phyloP scores from a whole-genome alignment of 2,329 filamentous ascomycete species.

The Diaporthe vaccinii region DNA sequence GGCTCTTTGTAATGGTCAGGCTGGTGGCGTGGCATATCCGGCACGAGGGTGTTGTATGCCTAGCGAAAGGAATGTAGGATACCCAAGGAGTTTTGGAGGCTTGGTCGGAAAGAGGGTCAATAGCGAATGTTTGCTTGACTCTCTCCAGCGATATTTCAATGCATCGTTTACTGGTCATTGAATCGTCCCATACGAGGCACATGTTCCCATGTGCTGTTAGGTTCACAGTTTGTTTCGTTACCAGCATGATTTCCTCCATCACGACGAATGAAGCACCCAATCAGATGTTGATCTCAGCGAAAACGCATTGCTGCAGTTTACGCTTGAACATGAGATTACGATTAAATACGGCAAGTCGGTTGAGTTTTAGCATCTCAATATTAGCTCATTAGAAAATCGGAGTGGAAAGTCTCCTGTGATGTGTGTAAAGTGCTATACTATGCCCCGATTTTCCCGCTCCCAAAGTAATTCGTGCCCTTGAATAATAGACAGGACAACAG shows the following conservation, averaged over 20 bases:
- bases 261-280: background rate
- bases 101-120: background rate
- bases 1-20: too few species aligned
- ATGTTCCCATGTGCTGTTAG: background rate
- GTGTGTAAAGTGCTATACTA: background rate
- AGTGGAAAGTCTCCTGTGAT: background rate
- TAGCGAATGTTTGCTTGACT: background rate
- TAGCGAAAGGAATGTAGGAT: background rate
- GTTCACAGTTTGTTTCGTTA: background rate
- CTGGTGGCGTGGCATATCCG: background rate
- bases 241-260: too few species aligned
- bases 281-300: background rate
- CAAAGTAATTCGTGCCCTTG: background rate
- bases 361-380: background rate
- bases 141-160: background rate
- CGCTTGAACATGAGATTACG: too few species aligned
- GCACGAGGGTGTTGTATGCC: background rate
- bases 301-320: background rate
- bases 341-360: too few species aligned
- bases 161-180: background rate
- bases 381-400: conserved; percentile 23
- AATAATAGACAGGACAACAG: background rate
- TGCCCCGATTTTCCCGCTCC: background rate
- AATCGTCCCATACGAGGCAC: background rate
- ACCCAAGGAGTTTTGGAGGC: conserved; percentile 14